Evolutionary conservation across 2,329 filamentous ascomycete genomes (phyloP).

Genomic region (Lecanicillium sp.): DNA sequence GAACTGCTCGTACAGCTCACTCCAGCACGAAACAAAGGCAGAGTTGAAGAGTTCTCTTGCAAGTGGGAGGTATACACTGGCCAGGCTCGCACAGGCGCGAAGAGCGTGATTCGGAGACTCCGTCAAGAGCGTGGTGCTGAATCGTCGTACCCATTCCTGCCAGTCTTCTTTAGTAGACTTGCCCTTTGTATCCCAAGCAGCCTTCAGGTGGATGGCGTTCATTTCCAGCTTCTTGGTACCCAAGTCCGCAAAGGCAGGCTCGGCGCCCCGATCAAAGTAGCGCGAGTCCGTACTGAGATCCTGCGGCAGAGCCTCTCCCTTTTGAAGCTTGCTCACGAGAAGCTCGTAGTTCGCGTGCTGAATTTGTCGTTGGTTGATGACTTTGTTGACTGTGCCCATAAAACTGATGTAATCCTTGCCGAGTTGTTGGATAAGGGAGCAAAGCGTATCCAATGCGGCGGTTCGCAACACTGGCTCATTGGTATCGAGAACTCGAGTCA

Average conservation of each 20-base stretch:
- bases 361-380: constrained; percentile 71
- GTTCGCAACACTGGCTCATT: constrained; percentile 68
- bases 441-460: constrained; percentile 87
- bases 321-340: constrained; percentile 85
- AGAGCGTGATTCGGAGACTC: constrained; percentile 96
- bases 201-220: constrained; percentile 94
- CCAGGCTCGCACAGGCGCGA: constrained; percentile 84
- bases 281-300: constrained; percentile 83
- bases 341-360: constrained; percentile 89
- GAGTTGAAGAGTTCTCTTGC: constrained; percentile 96
- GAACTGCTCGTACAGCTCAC: constrained; percentile 92
- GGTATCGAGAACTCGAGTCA: constrained; percentile 73
- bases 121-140: constrained; percentile 89
- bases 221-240: constrained; percentile 91
- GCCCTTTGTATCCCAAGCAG: constrained; percentile 92
- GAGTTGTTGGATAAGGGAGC: constrained; percentile 90
- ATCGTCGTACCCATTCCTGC: constrained; percentile 97
- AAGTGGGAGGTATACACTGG: constrained; percentile 84
- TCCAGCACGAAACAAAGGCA: constrained; percentile 98
- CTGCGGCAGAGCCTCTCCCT: constrained; percentile 90
- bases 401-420: constrained; percentile 95
- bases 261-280: constrained; percentile 72
- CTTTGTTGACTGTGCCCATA: constrained; percentile 87
- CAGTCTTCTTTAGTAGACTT: constrained; percentile 98
- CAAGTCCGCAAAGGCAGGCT: constrained; percentile 75